Evolutionary conservation across 768 basidiomycete genomes (phyloP).

Genomic region (Cantharellus anzutake): DNA sequence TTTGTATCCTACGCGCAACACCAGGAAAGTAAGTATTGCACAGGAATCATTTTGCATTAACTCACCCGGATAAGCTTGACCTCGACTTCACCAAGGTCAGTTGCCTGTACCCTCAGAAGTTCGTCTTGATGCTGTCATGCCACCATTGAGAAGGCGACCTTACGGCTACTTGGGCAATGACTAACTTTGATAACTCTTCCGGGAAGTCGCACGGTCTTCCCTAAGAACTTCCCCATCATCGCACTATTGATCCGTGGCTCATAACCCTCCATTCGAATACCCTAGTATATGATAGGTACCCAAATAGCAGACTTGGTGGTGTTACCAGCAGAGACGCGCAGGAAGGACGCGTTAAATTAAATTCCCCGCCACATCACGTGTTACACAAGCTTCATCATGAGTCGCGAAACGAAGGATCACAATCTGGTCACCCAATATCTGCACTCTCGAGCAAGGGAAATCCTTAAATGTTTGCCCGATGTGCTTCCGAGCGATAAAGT

Average conservation of each 20-base stretch:
- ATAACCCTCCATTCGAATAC: not conserved
- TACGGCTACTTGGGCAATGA: not conserved
- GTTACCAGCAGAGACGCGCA: too few species aligned
- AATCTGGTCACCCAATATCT: not conserved
- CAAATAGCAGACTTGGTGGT: too few species aligned
- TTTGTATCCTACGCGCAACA: conserved; percentile 21
- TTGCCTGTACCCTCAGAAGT: conserved; percentile 37
- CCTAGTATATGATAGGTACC: too few species aligned
- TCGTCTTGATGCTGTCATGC: conserved; percentile 17
- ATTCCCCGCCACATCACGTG: too few species aligned
- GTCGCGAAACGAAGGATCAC: too few species aligned
- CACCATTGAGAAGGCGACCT: too few species aligned
- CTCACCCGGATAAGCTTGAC: conserved; percentile 25
- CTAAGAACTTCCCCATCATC: conserved; percentile 31
- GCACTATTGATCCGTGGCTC: conserved; percentile 42
- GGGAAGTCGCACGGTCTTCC: conserved; percentile 38
- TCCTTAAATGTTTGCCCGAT: not conserved
- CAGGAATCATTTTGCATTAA: not conserved
- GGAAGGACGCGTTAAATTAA: too few species aligned
- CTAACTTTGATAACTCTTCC: conserved; percentile 39
- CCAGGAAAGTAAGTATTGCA: not conserved
- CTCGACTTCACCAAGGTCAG: conserved; percentile 45
- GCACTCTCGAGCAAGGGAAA: not conserved
- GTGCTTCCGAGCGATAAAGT: not conserved
- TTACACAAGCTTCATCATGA: too few species aligned